Base-by-base conservation (phyloP, 2,329 filamentous ascomycete genomes). In the Fusarium secorum region DNA sequence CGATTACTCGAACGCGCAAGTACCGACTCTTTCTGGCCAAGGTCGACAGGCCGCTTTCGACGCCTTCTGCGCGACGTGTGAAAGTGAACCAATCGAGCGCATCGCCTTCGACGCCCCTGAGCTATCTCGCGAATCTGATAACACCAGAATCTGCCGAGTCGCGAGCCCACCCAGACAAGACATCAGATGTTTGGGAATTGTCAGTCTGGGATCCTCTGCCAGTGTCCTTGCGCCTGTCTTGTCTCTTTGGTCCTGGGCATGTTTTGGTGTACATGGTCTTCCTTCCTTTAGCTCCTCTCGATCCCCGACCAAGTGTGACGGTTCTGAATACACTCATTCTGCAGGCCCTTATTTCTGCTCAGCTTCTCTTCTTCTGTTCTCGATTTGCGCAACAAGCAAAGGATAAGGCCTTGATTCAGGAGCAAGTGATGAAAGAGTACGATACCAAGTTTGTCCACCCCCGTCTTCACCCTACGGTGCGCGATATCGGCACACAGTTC, bases 391-490 rank as follows among this genome's bases (percentile, higher is more conserved):
- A 95, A 78, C 95, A 98, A 79, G 89, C 89, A 66, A 97, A 94
- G 78, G 96, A 99, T 79, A 89, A 89, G 4, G 86, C 90, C 4
- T 87, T 98, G 49, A 92, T 99, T 64, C 94, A 97, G 74, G 94
- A 92, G 74, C 93, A 98, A 81, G 95, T 98, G 9, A 86, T 98
- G 81, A 91, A 94, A 78, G 96, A 99, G 81, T 99, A 99, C 78
- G 94, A 98, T 78, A 93, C 90, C 74, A 99, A 99, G 83, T 98
- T 92, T 77, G 96, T 99, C 2, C 94, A 97, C 76, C 96, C 96
- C 4, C 88, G 91, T 15, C 88, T 97, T n/a, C 93, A 97, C 74
- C 93, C 92, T 11, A 85, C 92, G 9, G 93, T 97, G 71, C 83
- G 88, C 58, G 87, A 89, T 89, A 94, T 95, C 3, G 92, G 89